Evolutionary conservation across 176 grass and related monocot species (phyloP).

Genomic region (Ampelocalamus luodianensis): DNA sequence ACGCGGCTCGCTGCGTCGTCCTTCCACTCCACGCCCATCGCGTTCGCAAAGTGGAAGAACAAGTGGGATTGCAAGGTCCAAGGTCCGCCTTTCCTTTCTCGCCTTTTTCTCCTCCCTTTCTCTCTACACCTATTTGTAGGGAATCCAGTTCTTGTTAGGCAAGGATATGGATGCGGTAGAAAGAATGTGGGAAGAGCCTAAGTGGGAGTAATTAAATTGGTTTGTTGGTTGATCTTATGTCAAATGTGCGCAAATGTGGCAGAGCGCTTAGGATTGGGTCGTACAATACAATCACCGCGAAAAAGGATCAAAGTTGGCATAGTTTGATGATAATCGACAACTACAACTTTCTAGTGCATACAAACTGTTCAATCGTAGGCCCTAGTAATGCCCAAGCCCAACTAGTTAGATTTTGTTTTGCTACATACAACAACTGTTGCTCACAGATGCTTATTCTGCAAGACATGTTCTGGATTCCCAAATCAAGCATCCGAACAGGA

Average conservation of each 20-base stretch:
- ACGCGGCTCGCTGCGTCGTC: slow-evolving; percentile 33
- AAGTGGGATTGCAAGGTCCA: slow-evolving; percentile 88
- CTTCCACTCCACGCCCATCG: slow-evolving; percentile 68
- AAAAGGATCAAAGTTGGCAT: neutral
- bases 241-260: neutral
- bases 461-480: neutral
- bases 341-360: neutral
- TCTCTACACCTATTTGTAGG: neutral
- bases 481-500: slow-evolving; percentile 21
- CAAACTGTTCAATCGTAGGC: neutral
- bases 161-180: neutral
- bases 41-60: slow-evolving; percentile 68
- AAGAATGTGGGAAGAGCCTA: neutral
- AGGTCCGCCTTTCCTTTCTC: slow-evolving; percentile 47
- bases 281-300: neutral
- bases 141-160: slow-evolving; percentile 25
- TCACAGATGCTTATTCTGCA: slow-evolving; percentile 22
- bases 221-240: neutral
- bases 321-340: neutral
- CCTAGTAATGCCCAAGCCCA: neutral
- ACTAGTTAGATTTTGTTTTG: neutral
- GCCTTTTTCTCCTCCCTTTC: neutral
- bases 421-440: neutral
- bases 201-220: neutral
- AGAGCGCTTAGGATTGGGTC: neutral